Percentiles rank a stretch among this genome's conserved stretches.
Conservation (phyloP, 495 filamentous ascomycete genomes). For the Bacidia gigantensis region DNA sequence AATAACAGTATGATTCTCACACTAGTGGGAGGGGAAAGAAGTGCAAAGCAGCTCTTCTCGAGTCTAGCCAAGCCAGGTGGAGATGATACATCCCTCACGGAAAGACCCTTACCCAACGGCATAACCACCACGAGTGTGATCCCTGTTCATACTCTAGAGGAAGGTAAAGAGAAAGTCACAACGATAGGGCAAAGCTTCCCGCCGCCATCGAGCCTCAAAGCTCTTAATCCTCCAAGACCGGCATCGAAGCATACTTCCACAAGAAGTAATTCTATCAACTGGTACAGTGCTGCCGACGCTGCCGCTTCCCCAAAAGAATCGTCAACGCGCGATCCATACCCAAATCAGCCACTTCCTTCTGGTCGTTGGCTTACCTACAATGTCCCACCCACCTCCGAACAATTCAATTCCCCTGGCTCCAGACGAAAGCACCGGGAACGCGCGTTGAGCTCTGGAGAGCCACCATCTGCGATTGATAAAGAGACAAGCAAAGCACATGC, state of each 20-base stretch:
- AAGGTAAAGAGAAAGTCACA: conserved; percentile 32
- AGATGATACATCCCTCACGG: conserved; percentile 36
- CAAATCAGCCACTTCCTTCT: conserved; percentile 40
- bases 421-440: conserved; percentile 59
- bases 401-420: conserved; percentile 35
- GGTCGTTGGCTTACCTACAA: conserved; percentile 58
- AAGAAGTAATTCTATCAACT: conserved; percentile 45
- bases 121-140: conserved; percentile 56
- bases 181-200: conserved; percentile 75
- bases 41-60: conserved; percentile 67
- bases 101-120: conserved; percentile 56
- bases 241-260: conserved; percentile 43
- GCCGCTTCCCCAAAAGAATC: conserved; percentile 13
- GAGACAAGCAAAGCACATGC: conserved; percentile 35
- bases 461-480: conserved; percentile 34
- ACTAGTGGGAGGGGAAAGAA: conserved; percentile 54
- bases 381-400: conserved; percentile 23
- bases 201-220: conserved; percentile 49
- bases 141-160: conserved; percentile 35
- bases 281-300: conserved; percentile 40
- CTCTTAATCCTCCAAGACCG: conserved; percentile 57
- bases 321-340: conserved; percentile 23
- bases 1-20: conserved; percentile 49
- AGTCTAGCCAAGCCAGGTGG: conserved; percentile 53
- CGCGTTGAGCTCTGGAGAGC: conserved; percentile 52